Evolutionary conservation across 345 rosid genomes (phyloP), one percentile per base, ranked within the genome.

Genomic region (Excoecaria cochinchinensis): DNA sequence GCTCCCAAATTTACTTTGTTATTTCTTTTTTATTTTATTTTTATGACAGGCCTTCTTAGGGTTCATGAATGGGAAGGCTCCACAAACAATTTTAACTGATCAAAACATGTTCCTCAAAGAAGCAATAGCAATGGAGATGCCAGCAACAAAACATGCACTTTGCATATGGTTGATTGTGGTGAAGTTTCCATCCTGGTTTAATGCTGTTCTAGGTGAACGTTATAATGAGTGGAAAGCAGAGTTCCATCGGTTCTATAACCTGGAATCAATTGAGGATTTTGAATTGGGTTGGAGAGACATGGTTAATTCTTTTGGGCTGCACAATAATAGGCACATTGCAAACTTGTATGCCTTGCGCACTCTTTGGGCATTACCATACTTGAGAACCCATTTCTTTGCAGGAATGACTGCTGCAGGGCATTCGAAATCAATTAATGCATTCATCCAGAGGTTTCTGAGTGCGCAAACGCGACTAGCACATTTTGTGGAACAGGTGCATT

Each of bases 141-240:
- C 94, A 60, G 73, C 85, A 14, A 86, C 95, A 44, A 95, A 92
- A 83, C 97, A 95, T 80, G 92, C 95, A 46, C 95, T 91, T 62
- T 92, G 97, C 87, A 90, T 95, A 83, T 95, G 99, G 99, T 89
- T 95, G 97, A 87, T 92, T 67, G 91, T 91, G 75, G 97, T 87
- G 22, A 94, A 94, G 82, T 94, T 94, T 75, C 97, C 99, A 19
- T 92, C 99, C 51, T 95, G 99, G 94, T 92, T 92, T 81, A 92
- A 92, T 78, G 97, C 95, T 80, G 89, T 89, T 79, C 85, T 95
- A 48, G 97, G 97, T 31, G 99, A 95, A 72, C 91, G 88, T 17
- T 95, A 95, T 81, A 95, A 89, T 19, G 95, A 90, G 84, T 95
- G 99, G 99, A 95, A 95, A 82, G 82, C 92, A 59, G 99, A 91